A percentile compares a stretch with the other conserved stretches of the same genome.
These are phyloP conservation scores for Rhizophagus prolifer DNA, from an alignment of 192 early-diverging fungal genomes.

Conservation along the genomic window DNA sequence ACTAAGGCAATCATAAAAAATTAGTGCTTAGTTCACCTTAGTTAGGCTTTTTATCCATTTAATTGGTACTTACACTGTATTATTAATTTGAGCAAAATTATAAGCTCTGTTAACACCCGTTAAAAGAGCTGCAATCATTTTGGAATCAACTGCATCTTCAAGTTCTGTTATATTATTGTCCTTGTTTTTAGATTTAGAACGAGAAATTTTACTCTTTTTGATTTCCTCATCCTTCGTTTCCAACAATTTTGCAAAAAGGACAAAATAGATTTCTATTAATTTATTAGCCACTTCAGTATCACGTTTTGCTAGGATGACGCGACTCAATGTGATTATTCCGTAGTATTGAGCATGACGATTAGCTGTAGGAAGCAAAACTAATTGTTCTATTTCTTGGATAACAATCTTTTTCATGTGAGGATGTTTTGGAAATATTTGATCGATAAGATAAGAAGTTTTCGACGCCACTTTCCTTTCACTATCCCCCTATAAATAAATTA, in stretches of 20 bases:
- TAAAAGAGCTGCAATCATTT: constrained; percentile 87
- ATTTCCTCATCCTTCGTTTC: constrained; percentile 46
- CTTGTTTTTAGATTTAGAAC: constrained; percentile 42
- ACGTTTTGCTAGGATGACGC: constrained; percentile 77
- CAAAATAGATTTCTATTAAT: constrained; percentile 89
- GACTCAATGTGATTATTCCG: constrained; percentile 87
- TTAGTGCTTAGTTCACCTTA: background rate
- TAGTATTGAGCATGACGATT: constrained; percentile 87
- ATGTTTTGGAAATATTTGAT: constrained; percentile 68
- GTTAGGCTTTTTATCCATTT: background rate
- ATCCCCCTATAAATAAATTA: constrained; percentile 63
- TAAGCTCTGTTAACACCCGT: constrained; percentile 96
- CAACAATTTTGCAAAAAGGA: constrained; percentile 82
- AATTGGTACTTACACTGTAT: constrained; percentile 52
- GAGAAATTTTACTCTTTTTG: constrained; percentile 38
- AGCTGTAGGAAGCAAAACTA: constrained; percentile 74
- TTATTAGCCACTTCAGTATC: constrained; percentile 77
- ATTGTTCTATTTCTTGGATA: constrained; percentile 82
- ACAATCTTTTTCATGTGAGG: constrained; percentile 91
- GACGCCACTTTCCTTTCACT: constrained; percentile 82
- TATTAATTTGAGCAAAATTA: constrained; percentile 83
- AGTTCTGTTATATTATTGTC: constrained; percentile 45
- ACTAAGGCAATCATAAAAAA: constrained; percentile 31
- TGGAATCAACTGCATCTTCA: constrained; percentile 69
- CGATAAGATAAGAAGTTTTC: constrained; percentile 76